phyloP scores from a whole-genome alignment of 192 early-diverging fungal species.

The Lunasporangiospora selenospora region DNA sequence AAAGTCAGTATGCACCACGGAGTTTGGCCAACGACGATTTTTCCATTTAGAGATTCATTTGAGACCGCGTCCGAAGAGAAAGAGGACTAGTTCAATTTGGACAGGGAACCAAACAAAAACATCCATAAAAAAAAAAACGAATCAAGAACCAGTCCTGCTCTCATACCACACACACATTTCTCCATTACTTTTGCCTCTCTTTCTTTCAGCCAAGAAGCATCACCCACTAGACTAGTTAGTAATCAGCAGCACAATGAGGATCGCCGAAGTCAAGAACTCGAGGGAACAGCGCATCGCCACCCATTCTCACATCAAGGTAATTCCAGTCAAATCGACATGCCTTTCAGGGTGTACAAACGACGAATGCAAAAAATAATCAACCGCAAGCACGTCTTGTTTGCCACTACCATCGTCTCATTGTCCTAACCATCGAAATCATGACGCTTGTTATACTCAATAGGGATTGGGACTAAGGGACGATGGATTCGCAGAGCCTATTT shows the following conservation, averaged over 20 bases:
- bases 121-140: slow-evolving; percentile 4
- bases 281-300: slow-evolving; percentile 95
- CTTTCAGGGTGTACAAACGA: too few relatives aligned
- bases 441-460: slow-evolving; percentile 1
- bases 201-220: neutral
- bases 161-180: neutral
- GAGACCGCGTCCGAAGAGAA: too few relatives aligned
- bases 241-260: slow-evolving; percentile 71
- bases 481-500: slow-evolving; percentile 84
- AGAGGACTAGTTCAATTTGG: neutral
- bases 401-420: too few relatives aligned
- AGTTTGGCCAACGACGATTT: too few relatives aligned
- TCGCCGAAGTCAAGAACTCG: slow-evolving; percentile 91
- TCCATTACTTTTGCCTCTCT: neutral
- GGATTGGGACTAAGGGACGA: slow-evolving; percentile 88
- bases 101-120: slow-evolving; percentile 14
- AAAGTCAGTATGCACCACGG: too few relatives aligned
- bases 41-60: too few relatives aligned
- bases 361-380: too few relatives aligned
- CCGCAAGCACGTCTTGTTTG: too few relatives aligned
- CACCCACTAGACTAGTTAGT: neutral
- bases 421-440: too few relatives aligned
- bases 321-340: neutral
- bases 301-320: slow-evolving; percentile 95
- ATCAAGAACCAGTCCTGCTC: neutral